Percentiles rank a stretch among this genome's conserved stretches.
These are phyloP conservation scores for Aspergillus bombycis DNA, from an alignment of 2,329 filamentous ascomycete genomes.

Conservation along the genomic window DNA sequence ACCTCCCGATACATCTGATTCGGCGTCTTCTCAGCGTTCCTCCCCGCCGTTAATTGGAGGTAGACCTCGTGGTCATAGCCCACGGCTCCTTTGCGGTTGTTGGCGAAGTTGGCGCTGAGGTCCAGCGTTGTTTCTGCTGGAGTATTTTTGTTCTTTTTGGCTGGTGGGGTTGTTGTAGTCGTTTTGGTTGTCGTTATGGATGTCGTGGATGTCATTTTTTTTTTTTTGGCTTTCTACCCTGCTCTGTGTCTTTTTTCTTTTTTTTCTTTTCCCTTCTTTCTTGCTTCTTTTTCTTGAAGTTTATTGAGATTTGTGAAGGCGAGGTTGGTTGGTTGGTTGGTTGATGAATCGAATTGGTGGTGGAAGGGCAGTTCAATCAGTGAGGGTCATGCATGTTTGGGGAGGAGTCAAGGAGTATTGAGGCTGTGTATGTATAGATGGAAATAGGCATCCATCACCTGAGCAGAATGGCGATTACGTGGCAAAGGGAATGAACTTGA, in stretches of 20 bases:
- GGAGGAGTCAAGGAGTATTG: not conserved
- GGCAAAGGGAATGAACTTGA: not conserved
- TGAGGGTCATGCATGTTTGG: not conserved
- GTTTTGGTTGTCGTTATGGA: slow-evolving; percentile 1
- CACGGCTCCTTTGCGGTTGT: slow-evolving; percentile 19
- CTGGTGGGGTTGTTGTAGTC: not conserved
- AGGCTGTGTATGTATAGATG: not conserved
- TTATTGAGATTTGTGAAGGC: not conserved
- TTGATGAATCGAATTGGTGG: not conserved
- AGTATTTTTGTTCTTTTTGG: not conserved
- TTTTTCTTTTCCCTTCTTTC: not conserved
- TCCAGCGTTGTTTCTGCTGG: slow-evolving; percentile 55
- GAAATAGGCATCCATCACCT: not conserved
- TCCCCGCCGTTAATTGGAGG: slow-evolving; percentile 31
- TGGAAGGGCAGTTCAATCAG: not conserved
- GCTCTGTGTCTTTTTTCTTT: not conserved
- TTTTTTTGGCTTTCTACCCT: not conserved
- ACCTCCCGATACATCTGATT: slow-evolving; percentile 37
- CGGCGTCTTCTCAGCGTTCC: slow-evolving; percentile 29
- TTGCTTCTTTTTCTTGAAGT: not conserved
- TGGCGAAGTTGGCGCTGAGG: slow-evolving; percentile 39
- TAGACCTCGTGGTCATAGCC: slow-evolving; percentile 38
- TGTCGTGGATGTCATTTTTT: slow-evolving; percentile 9
- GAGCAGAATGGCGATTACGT: not conserved
- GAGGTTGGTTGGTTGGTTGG: not conserved